Base-by-base conservation (phyloP, 306 rosid genomes). In the Cercis canadensis region DNA sequence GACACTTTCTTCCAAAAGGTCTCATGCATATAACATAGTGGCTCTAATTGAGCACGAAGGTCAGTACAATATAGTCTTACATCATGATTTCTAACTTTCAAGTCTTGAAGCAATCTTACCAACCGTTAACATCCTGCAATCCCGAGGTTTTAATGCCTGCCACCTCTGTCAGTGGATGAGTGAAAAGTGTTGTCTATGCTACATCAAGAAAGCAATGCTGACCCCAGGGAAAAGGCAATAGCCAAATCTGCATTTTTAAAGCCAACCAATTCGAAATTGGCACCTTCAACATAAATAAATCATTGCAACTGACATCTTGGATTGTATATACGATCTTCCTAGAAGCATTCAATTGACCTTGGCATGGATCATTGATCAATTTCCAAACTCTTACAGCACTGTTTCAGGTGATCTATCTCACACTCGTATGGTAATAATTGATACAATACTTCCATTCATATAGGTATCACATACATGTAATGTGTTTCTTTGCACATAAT, bases 181-280 rank as follows among this genome's bases (percentile, higher is more conserved):
- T 81, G 90, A 84, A 84, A 77, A 91, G 75, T 78, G 92, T 80
- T 94, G 96, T 86, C 88, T 86, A 94, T 80, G 97, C 84, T 85
- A 92, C 96, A 87, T 90, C 97, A 87, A 88, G 90, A 91, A 78
- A 86, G 98, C 96, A 88, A 89, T 84, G 96, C 92, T 77, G 99
- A 83, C 90, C 96, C 96, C 96, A 80, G 83, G 92, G 86, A 83
- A 89, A 91, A 89, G 94, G 87, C 84, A 95, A 86, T 82, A 78
- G 93, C 92, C 96, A 87, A 88, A 95, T 95, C 99, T 95, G 99
- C 99, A 91, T 66, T 91, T 95, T 95, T 95, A 91, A 91, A 95
- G 92, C 92, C 99, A 95, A 86, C 97, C 97, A 91, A 89, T 92
- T 84, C 96, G 90, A 91, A 80, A 89, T 95, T 74, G 97, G 97